phyloP scores from a whole-genome alignment of 2,329 filamentous ascomycete species.

The Diaporthe longicolla region DNA sequence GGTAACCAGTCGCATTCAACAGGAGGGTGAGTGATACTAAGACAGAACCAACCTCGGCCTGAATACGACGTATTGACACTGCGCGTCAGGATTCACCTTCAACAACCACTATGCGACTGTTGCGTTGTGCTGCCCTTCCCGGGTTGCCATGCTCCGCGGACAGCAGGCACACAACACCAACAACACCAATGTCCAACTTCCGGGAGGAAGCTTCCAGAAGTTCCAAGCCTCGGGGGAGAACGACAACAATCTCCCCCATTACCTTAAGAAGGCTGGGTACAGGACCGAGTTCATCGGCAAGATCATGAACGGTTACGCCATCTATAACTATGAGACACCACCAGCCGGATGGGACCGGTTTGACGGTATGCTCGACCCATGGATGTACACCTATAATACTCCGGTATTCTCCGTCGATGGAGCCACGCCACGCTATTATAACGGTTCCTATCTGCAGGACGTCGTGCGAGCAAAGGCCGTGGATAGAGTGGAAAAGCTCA shows the following conservation, averaged over 20 bases:
- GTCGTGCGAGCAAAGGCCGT: slow-evolving; percentile 56
- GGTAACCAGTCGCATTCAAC: slow-evolving; percentile 36
- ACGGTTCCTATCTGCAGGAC: slow-evolving; percentile 57
- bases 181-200: slow-evolving; percentile 70
- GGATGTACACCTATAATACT: slow-evolving; percentile 75
- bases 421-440: slow-evolving; percentile 44
- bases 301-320: slow-evolving; percentile 75
- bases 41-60: not conserved
- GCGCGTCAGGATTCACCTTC: slow-evolving; percentile 39
- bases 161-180: slow-evolving; percentile 76
- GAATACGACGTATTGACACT: not conserved
- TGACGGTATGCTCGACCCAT: slow-evolving; percentile 66
- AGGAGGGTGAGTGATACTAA: slow-evolving; percentile 30
- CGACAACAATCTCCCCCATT: slow-evolving; percentile 77
- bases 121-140: slow-evolving; percentile 73
- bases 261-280: slow-evolving; percentile 78
- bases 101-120: slow-evolving; percentile 73
- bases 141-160: slow-evolving; percentile 73
- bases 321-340: slow-evolving; percentile 70
- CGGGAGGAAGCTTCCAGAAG: slow-evolving; percentile 76
- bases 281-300: slow-evolving; percentile 83
- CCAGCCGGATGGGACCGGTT: slow-evolving; percentile 41
- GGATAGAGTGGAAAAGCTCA: slow-evolving; percentile 40
- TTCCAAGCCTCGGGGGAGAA: slow-evolving; percentile 76
- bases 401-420: slow-evolving; percentile 48